These are phyloP conservation scores for Cutaneotrichosporon arboriforme DNA, from an alignment of 1,284 basidiomycete species.

Conservation along the genomic window DNA sequence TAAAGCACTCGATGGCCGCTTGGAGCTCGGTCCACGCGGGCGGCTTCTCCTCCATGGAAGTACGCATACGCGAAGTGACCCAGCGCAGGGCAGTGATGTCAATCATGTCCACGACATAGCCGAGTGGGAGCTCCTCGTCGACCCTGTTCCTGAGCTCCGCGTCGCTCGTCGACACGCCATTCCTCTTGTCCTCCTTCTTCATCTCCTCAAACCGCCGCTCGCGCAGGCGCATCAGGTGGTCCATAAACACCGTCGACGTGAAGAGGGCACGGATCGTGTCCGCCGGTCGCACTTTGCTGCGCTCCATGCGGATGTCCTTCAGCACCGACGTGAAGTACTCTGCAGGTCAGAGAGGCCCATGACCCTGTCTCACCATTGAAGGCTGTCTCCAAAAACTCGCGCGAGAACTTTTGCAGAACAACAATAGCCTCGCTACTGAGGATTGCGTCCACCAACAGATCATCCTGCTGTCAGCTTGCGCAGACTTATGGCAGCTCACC, in stretches of 20 bases:
- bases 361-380: conserved; percentile 67
- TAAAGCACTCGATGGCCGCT: conserved; percentile 86
- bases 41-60: conserved; percentile 84
- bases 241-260: conserved; percentile 79
- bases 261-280: conserved; percentile 80
- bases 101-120: conserved; percentile 72
- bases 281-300: conserved; percentile 80
- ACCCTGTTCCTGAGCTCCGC: conserved; percentile 33
- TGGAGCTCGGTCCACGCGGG: conserved; percentile 89
- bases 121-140: conserved; percentile 55
- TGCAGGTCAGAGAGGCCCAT: conserved; percentile 41
- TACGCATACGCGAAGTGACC: conserved; percentile 80
- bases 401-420: conserved; percentile 63
- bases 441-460: conserved; percentile 39
- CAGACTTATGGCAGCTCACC: conserved; percentile 17
- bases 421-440: conserved; percentile 64
- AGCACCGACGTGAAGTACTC: conserved; percentile 77
- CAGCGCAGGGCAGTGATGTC: conserved; percentile 80
- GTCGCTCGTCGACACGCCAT: conserved; percentile 23
- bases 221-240: conserved; percentile 67
- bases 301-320: conserved; percentile 85
- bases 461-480: conserved; percentile 47
- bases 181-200: conserved; percentile 19
- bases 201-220: conserved; percentile 13
- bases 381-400: conserved; percentile 67